Base-by-base conservation (phyloP, 768 basidiomycete genomes). In the Fomitopsis serialis region DNA sequence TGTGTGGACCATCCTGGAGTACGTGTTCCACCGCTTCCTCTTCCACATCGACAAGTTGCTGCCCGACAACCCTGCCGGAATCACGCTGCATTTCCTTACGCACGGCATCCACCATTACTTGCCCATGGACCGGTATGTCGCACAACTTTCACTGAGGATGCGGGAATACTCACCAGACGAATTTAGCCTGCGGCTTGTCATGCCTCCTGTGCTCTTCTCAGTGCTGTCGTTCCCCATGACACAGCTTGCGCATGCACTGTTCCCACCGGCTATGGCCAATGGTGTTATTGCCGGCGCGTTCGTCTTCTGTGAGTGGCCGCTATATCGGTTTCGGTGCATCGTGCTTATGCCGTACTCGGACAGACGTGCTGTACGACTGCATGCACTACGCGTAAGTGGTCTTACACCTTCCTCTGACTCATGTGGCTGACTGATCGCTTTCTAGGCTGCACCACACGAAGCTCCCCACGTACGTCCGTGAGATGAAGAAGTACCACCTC, bases 31-130 rank as follows among this genome's bases (percentile, higher is more conserved):
- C 70, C 87, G 97, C 40, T 98, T 98, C 82, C 72, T 99, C 47
- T 99, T 99, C 83, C 97, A 99, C 69, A 73, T 99, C 61, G 97
- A 99, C 65, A 77, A 82, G 9, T 69, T 77, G 63, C 79, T 99
- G 21, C 97, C 97, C 2, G 97, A 99, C 69, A 76, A 73, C 53
- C 86, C 87, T 5, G 71, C 73, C 48, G 90, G 87, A 70, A 76
- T 98, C 63, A 82, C 84, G 42, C 66, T 98, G 23, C 97, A 99
- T 66, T 99, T 99, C 72, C 66, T 91, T 63, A 75, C 92, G 66
- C 97, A 98, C 64, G 97, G 97, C 15, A 84, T 99, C 34, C 97
- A 99, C 66, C 97, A 99, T 69, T 99, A 95, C 65, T 75, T 99
- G 58, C 97, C 94, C 15, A 97, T 98, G 94, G 94, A 97, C 65